Conservation (phyloP, 495 filamentous ascomycete species). For the Amniculicola lignicola region DNA sequence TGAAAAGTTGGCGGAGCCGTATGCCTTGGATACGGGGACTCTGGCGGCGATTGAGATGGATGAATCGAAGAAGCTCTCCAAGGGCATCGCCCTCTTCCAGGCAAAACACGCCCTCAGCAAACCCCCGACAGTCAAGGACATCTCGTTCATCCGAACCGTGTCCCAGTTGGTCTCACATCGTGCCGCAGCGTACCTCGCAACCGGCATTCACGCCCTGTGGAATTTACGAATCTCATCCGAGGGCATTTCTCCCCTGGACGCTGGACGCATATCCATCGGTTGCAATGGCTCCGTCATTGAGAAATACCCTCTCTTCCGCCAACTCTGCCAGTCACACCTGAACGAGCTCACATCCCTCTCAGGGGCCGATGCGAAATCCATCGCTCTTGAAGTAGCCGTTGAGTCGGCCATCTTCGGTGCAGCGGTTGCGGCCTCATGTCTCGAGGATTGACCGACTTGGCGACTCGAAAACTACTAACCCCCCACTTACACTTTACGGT, state of each 20-base stretch:
- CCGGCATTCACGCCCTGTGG: conserved; percentile 64
- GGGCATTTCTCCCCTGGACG: conserved; percentile 28
- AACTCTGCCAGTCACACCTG: conserved; percentile 50
- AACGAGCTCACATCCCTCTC: conserved; percentile 43
- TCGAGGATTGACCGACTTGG: conserved; percentile 30
- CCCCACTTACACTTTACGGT: not conserved
- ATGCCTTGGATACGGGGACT: conserved; percentile 60
- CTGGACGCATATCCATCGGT: conserved; percentile 49
- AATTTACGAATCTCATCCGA: conserved; percentile 54
- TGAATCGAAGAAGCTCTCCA: conserved; percentile 45
- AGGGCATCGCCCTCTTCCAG: conserved; percentile 50
- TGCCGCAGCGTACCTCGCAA: conserved; percentile 61
- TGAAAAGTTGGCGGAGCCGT: conserved; percentile 49
- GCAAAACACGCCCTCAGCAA: conserved; percentile 50
- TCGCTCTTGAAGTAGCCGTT: conserved; percentile 54
- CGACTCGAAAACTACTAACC: not conserved
- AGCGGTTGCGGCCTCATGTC: conserved; percentile 56
- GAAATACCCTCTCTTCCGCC: conserved; percentile 58
- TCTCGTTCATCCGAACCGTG: conserved; percentile 54
- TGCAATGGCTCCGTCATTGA: conserved; percentile 66
- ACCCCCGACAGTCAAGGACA: conserved; percentile 50
- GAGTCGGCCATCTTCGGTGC: conserved; percentile 64
- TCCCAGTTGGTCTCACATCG: conserved; percentile 56
- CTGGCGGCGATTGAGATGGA: conserved; percentile 62
- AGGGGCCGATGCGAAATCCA: conserved; percentile 31